Evolutionary conservation across 2,329 filamentous ascomycete species (phyloP).

Genomic region (Geosmithia putterillii): DNA sequence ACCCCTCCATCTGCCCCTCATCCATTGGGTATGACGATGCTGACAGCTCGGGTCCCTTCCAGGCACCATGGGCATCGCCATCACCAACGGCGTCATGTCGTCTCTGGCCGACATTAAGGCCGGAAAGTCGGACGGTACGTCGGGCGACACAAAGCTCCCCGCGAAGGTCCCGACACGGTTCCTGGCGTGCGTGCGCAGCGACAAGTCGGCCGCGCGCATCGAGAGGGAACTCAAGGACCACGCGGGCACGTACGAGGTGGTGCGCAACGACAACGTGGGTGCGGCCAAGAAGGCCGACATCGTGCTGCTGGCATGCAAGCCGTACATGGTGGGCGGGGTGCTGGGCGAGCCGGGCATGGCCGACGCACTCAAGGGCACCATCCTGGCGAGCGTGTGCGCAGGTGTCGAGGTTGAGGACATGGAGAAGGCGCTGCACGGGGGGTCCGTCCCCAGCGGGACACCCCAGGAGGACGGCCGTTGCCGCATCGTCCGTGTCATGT

Average conservation of each 20-base stretch:
- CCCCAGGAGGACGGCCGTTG: slow-evolving; percentile 36
- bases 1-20: not conserved
- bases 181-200: slow-evolving; percentile 66
- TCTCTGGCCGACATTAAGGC: slow-evolving; percentile 46
- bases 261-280: slow-evolving; percentile 59
- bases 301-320: slow-evolving; percentile 70
- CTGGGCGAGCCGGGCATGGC: slow-evolving; percentile 56
- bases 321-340: slow-evolving; percentile 58
- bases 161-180: slow-evolving; percentile 55
- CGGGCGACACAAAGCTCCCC: slow-evolving; percentile 21
- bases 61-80: slow-evolving; percentile 80
- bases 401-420: slow-evolving; percentile 63
- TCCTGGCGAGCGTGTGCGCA: slow-evolving; percentile 71
- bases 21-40: not conserved
- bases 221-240: slow-evolving; percentile 53
- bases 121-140: slow-evolving; percentile 28
- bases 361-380: slow-evolving; percentile 63
- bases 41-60: not conserved
- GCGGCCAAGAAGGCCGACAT: slow-evolving; percentile 59
- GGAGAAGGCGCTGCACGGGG: slow-evolving; percentile 48
- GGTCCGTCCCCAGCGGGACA: slow-evolving; percentile 30
- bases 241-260: slow-evolving; percentile 48
- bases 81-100: slow-evolving; percentile 66
- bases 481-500: slow-evolving; percentile 67
- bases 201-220: slow-evolving; percentile 58